Evolutionary conservation across 139 green algal genomes (phyloP), one percentile per base, ranked within the genome.

Genomic region (Haematococcus sp.): DNA sequence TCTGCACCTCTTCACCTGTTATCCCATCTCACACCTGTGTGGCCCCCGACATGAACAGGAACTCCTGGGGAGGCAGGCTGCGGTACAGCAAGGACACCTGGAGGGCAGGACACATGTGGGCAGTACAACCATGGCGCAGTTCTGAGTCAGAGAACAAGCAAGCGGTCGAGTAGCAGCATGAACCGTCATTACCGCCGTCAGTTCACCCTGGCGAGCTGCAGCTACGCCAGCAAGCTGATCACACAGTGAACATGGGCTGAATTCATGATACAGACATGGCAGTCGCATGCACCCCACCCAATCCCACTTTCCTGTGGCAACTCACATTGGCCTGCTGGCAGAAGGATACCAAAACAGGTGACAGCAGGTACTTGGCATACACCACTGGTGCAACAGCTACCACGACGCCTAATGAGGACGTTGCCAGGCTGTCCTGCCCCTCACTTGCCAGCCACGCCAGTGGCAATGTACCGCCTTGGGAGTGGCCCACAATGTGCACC

Each of bases 371-470:
- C 23, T 81, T 76, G 51, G 83, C 79, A 68, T 85, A 91, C 16
- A 82, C 81, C 3, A 90, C 89, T 0, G 91, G 91, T 4, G 79
- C 91, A 61, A 95, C 55, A 55, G 85, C 79, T 32, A 88, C 79
- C 0, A 80, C 76, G 25, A 89, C 49, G 52, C 63, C 75, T 9
- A 94, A 46, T 4, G 19, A 22, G 56, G 19, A 33, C 40, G 40
- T 11, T 64, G 71, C 70, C 22, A 69, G 31, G 22, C 75, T 76
- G 33, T 91, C 76, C 3, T 55, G 52, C 2, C 71, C 54, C 23
- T 86, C 63, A 1, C 68, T 68, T 20, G 72, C 68, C 32, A 95
- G 79, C 23, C 86, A 79, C 30, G 86, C 88, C 30, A 94, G 77
- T 16, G 70, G 51, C 27, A 86, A 32, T 3, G 75, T 84, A 49